Base-by-base conservation (phyloP, 805 yeast species). In the Ogataea allantospora region DNA sequence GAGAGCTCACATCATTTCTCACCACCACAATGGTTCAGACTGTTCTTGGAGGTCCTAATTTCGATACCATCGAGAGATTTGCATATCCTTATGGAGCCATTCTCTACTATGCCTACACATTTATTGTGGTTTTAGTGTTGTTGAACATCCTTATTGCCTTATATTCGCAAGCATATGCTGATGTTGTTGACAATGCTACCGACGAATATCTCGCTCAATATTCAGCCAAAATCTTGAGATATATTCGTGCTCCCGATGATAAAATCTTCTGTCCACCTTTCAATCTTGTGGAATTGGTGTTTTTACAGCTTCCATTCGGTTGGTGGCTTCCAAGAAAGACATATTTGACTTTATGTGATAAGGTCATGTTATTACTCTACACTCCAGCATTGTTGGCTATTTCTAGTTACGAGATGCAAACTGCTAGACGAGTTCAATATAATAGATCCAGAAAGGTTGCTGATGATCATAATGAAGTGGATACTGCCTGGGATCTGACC, bases 21-120 rank as follows among this genome's bases (percentile, higher is more conserved):
- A 60, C 86, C 30, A 64, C 77, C 7, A 79, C 81, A 12, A 70
- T 88, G 63, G 68, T 83, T 27, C 76, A 81, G 42, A 83, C 93
- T 0, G 77, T 88, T 7, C 67, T 88, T 42, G 88, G 88, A 7
- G 81, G 78, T 5, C 83, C 93, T 2, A 79, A 80, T 40, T 85
- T 86, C 53, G 75, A 68, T 21, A 79, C 82, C 33, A 80, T 85
- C 50, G 78, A 77, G 26, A 66, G 75, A 36, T 81, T 88, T 57
- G 88, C 87, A 0, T 85, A 87, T 12, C 96, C 96, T 5, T 88
- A 84, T 59, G 95, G 95, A 0, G 75, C 78, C n/a, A 63, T 87
- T 3, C 66, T 88, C 36, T 88, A 83, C 59, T 87, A 85, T 67
- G 62, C 75, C 35, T 88, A 84, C 70, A 76, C 86, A 3, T 88